These are phyloP conservation scores for Thuidium tamariscinum DNA, from an alignment of 225 moss, liverwort and hornwort genomes.

Conservation along the genomic window DNA sequence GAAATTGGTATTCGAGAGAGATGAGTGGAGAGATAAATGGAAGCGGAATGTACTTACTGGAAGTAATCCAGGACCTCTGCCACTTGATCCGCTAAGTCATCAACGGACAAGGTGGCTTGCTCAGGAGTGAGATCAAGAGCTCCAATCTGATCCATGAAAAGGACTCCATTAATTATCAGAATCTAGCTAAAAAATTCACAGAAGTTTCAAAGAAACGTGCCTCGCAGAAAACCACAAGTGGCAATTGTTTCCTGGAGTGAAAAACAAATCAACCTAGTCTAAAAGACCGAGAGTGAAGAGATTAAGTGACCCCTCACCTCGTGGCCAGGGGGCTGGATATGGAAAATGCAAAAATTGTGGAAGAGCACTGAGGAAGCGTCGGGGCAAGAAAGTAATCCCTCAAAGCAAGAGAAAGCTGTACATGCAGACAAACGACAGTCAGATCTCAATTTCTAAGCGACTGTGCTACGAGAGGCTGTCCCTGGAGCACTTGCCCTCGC, in stretches of 20 bases:
- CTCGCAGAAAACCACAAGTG: neutral
- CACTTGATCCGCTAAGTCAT: constrained; percentile 84
- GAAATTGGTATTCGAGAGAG: neutral
- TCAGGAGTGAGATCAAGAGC: constrained; percentile 43
- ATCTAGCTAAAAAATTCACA: neutral
- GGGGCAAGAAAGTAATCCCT: constrained; percentile 72
- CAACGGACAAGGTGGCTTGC: constrained; percentile 38
- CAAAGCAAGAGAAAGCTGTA: constrained; percentile 72
- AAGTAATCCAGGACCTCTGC: constrained; percentile 91
- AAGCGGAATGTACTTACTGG: constrained; percentile 11
- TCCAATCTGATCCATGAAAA: constrained; percentile 39
- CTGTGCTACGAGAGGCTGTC: neutral
- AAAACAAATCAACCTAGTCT: neutral
- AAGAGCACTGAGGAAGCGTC: constrained; percentile 70
- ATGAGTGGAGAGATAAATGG: neutral
- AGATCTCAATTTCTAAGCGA: neutral
- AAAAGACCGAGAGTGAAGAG: neutral
- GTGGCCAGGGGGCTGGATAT: constrained; percentile 87
- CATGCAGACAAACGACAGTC: neutral
- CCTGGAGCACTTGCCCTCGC: neutral
- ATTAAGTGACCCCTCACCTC: constrained; percentile 35
- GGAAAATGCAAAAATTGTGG: constrained; percentile 94
- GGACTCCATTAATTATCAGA: neutral
- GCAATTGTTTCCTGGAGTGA: neutral
- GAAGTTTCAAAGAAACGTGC: neutral